Evolutionary conservation across 1,284 basidiomycete species (phyloP).

Genomic region (Ustilago hordei): DNA sequence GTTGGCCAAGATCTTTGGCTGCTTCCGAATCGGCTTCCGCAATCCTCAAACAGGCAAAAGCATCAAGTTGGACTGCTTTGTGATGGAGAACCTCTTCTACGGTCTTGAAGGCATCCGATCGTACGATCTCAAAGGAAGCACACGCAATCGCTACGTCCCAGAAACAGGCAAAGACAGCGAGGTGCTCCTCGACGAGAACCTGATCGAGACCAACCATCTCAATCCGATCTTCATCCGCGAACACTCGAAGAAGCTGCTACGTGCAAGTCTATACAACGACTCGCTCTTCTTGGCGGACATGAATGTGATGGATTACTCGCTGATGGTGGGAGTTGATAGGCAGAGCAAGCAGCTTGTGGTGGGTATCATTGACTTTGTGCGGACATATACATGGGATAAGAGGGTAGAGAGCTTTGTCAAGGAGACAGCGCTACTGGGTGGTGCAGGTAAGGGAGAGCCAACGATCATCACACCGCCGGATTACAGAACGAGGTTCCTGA

Average conservation of each 20-base stretch:
- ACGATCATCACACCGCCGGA: slow-evolving; percentile 68
- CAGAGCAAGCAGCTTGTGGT: slow-evolving; percentile 75
- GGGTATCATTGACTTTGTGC: slow-evolving; percentile 96
- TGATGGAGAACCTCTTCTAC: slow-evolving; percentile 98
- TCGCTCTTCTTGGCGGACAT: slow-evolving; percentile 86
- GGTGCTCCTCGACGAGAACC: slow-evolving; percentile 90
- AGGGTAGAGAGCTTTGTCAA: slow-evolving; percentile 98
- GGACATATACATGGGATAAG: slow-evolving; percentile 98
- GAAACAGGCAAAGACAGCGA: slow-evolving; percentile 88
- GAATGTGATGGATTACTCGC: slow-evolving; percentile 96
- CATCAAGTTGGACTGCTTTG: slow-evolving; percentile 92
- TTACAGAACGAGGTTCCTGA: slow-evolving; percentile 66
- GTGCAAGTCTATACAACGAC: slow-evolving; percentile 91
- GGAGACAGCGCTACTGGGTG: slow-evolving; percentile 87
- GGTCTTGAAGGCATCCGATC: slow-evolving; percentile 84
- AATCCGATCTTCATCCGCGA: slow-evolving; percentile 93
- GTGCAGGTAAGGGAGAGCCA: slow-evolving; percentile 70
- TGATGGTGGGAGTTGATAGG: slow-evolving; percentile 84
- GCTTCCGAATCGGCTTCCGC: slow-evolving; percentile 92
- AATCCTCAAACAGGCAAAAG: slow-evolving; percentile 82
- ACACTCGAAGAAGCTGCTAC: slow-evolving; percentile 90
- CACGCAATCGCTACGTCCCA: slow-evolving; percentile 76
- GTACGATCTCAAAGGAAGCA: slow-evolving; percentile 68
- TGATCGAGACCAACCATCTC: slow-evolving; percentile 75
- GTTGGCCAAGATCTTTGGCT: slow-evolving; percentile 96